Percentiles rank a stretch among this genome's conserved stretches.
These are phyloP conservation scores for Epichloe festucae DNA, from an alignment of 2,329 filamentous ascomycete species.

Conservation along the genomic window DNA sequence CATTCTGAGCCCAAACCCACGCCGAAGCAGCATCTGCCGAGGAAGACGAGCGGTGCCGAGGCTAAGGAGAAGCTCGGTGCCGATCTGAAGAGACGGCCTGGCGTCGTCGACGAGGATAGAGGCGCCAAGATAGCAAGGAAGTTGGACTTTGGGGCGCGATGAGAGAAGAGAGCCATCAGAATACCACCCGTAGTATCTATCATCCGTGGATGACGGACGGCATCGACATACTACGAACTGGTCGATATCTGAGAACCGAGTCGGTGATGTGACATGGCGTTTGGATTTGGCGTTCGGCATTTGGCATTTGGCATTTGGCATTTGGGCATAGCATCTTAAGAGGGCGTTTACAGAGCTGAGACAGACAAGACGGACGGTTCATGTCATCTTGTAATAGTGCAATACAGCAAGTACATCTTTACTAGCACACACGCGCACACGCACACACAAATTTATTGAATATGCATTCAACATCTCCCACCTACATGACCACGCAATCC, in stretches of 20 bases:
- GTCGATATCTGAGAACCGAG: no score
- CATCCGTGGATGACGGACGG: no score
- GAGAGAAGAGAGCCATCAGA: not conserved
- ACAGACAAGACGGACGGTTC: no score
- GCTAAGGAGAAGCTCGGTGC: conserved; percentile 69
- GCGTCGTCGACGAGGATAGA: conserved; percentile 54
- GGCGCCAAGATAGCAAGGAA: conserved; percentile 69
- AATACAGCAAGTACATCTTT: no score
- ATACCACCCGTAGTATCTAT: no score
- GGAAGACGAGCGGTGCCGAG: conserved; percentile 46
- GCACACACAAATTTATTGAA: not conserved
- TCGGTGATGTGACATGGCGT: no score
- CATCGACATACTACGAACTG: no score
- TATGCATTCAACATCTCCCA: not conserved
- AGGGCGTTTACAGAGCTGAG: no score
- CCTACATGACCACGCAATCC: conserved; percentile 65
- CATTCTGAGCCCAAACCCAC: conserved; percentile 71
- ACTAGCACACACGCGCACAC: not conserved
- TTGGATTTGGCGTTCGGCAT: no score
- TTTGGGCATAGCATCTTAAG: no score
- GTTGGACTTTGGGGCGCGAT: conserved; percentile 56
- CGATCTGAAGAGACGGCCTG: conserved; percentile 62
- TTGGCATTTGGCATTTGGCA: no score
- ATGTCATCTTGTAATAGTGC: no score
- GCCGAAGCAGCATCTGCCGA: conserved; percentile 66